Evolutionary conservation across 805 yeast genomes (phyloP), one percentile per base, ranked within the genome.

Genomic region (Cyberlindnera lachancei): DNA sequence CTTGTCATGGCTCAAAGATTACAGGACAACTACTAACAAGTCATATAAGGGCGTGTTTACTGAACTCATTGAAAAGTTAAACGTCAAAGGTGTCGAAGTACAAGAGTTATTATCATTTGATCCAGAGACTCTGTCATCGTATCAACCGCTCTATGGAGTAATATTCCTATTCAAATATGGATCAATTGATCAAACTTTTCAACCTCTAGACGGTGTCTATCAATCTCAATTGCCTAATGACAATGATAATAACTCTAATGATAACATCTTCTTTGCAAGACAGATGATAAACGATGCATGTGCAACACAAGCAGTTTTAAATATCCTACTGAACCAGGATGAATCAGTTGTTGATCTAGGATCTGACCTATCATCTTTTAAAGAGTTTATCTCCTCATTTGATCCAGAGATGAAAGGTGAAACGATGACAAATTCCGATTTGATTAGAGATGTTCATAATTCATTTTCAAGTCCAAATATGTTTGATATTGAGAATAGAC

Each of bases 251-350:
- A 6, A 8, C 7, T 9, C 7, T 9, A n/a, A n/a, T n/a, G n/a
- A n/a, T n/a, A 46, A 52, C 9, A 60, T 78, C 2, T 76, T 73
- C 48, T 78, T 78, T 48, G 82, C 83, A 6, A 64, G 64, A 29
- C 85, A 78, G 48, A 70, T 70, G 18, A 73, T 76, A 33, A 75
- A 73, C 44, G 76, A 78, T 45, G 83, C 85, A 4, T 78, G 85
- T 53, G 85, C 79, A n/a, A 78, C 85, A 1, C 81, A 73, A 45
- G 85, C 84, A 1, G 77, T 78, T 15, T 57, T 78, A 35, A 73
- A 75, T 35, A 56, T 75, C 7, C 53, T 78, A 33, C 44, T 78
- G 37, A 73, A 73, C 45, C 31, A 62, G 32, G 46, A 45, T 1
- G 57, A 53, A 13, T n/a, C n/a, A n/a, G n/a, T n/a, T n/a, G 34